These are phyloP conservation scores for Acanthamoeba royreba DNA, from an alignment of 208 protist species.

Conservation along the genomic window DNA sequence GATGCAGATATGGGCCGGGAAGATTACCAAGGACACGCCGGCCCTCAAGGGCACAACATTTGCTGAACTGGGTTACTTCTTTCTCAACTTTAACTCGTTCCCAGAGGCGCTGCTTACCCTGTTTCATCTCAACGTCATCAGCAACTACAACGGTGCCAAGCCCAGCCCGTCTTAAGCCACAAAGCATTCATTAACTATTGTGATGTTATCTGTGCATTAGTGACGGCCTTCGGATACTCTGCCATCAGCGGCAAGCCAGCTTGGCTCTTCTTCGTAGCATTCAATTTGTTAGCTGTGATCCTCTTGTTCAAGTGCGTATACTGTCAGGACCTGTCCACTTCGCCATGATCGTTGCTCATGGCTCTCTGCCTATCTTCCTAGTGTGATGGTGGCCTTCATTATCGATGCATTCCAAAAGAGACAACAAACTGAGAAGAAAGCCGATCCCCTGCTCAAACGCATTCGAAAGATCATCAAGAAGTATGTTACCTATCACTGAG, in stretches of 20 bases:
- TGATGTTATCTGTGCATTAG: too few relatives aligned
- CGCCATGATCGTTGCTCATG: too few relatives aligned
- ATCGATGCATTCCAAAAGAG: background rate
- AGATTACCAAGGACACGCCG: background rate
- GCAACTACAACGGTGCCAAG: conserved; percentile 13
- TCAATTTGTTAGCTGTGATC: background rate
- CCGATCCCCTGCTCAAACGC: background rate
- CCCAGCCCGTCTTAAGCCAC: too few relatives aligned
- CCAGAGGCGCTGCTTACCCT: background rate
- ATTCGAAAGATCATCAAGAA: background rate
- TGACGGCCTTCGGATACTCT: background rate
- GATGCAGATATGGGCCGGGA: background rate
- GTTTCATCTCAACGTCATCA: background rate
- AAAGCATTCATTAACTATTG: too few relatives aligned
- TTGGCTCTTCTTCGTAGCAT: background rate
- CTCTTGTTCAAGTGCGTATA: background rate
- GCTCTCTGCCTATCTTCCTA: background rate
- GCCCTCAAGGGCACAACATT: background rate
- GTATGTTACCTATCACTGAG: too few relatives aligned
- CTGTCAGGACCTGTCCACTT: too few relatives aligned
- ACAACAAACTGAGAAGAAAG: background rate
- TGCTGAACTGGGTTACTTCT: background rate
- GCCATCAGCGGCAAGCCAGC: background rate
- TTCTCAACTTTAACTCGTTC: background rate
- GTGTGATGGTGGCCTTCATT: conserved; percentile 35